A percentile compares a stretch with the other conserved stretches of the same genome.
phyloP scores from a whole-genome alignment of 768 basidiomycete genomes.

The Tricholoma matsutake region DNA sequence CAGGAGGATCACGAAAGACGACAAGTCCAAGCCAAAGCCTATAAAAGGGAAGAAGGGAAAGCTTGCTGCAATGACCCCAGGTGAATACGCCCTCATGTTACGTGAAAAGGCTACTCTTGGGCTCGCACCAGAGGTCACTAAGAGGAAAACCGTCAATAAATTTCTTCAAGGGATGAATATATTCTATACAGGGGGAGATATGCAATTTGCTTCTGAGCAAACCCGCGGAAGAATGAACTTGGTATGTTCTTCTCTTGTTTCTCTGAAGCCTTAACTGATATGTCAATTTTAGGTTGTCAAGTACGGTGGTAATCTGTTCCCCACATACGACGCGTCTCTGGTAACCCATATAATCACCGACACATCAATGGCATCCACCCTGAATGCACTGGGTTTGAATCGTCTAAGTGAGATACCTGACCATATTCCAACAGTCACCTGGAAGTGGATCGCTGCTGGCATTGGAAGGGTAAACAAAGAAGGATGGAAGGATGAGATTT shows the following conservation, averaged over 20 bases:
- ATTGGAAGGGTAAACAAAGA: constrained; percentile 27
- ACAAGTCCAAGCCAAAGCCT: constrained; percentile 21
- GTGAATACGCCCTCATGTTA: constrained; percentile 52
- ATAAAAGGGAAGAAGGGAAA: constrained; percentile 37
- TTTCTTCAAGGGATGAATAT: constrained; percentile 54
- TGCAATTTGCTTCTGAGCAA: constrained; percentile 43
- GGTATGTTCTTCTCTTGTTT: constrained; percentile 39
- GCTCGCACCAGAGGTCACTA: constrained; percentile 11
- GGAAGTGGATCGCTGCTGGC: constrained; percentile 56
- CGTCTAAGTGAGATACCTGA: constrained; percentile 54
- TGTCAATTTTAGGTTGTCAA: constrained; percentile 48
- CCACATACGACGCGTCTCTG: constrained; percentile 49
- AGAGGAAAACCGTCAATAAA: constrained; percentile 13
- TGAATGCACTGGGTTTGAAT: constrained; percentile 47
- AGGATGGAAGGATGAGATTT: constrained; percentile 37
- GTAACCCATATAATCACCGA: constrained; percentile 73
- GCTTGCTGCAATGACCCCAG: constrained; percentile 40
- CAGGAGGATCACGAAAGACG: constrained; percentile 9
- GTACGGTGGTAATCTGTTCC: constrained; percentile 59
- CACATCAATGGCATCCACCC: constrained; percentile 23
- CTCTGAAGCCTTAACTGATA: background rate
- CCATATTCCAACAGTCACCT: constrained; percentile 62
- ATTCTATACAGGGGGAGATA: constrained; percentile 59
- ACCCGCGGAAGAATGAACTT: constrained; percentile 60
- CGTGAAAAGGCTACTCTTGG: constrained; percentile 25